Conservation (phyloP, 192 early-diverging fungal genomes). For the Mortierella antarctica region DNA sequence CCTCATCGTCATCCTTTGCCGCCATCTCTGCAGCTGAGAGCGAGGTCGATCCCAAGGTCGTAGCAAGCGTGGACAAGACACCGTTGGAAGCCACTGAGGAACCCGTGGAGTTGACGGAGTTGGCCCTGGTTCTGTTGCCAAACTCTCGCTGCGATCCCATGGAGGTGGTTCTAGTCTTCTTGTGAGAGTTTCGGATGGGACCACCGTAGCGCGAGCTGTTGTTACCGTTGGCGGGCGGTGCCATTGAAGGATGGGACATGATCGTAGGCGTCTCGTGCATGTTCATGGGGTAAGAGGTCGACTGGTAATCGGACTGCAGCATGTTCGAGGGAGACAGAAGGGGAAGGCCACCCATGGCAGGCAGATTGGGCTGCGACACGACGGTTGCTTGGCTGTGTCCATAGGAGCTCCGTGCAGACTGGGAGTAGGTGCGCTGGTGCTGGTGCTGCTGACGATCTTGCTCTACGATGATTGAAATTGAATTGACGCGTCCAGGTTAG, state of each 20-base stretch:
- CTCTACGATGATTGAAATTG: conserved; percentile 8
- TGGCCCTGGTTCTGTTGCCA: conserved; percentile 33
- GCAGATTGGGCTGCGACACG: conserved; percentile 21
- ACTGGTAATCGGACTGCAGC: conserved; percentile 42
- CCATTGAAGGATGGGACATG: conserved; percentile 45
- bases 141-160: conserved; percentile 38
- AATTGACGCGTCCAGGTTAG: not conserved
- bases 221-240: not conserved
- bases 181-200: conserved; percentile 16
- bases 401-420: conserved; percentile 18
- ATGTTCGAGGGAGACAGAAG: conserved; percentile 41
- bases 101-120: conserved; percentile 45
- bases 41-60: conserved; percentile 11
- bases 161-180: conserved; percentile 26
- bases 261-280: conserved; percentile 45
- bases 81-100: conserved; percentile 37
- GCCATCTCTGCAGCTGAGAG: not conserved
- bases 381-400: conserved; percentile 23
- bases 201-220: conserved; percentile 9
- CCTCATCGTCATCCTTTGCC: conserved; percentile 33
- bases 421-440: conserved; percentile 22
- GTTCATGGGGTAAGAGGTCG: conserved; percentile 22
- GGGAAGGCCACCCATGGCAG: conserved; percentile 25
- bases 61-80: conserved; percentile 19
- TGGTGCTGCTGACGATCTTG: conserved; percentile 31